These are phyloP conservation scores for Cymbopogon flexuosus DNA, from an alignment of 202 grass and related monocot species.

Conservation along the genomic window DNA sequence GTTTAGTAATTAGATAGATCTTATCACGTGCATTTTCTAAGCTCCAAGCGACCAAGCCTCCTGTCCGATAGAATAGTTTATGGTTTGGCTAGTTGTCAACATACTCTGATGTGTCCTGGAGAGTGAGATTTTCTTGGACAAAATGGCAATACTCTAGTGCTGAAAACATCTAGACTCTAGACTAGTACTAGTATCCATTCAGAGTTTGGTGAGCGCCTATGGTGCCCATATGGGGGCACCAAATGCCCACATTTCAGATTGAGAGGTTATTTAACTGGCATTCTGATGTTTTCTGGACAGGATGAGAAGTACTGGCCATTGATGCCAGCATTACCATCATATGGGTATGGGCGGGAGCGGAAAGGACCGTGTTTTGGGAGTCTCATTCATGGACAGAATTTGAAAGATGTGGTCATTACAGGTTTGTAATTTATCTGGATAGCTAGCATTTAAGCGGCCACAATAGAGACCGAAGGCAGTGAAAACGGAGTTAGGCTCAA, in stretches of 20 bases:
- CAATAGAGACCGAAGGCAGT: no score
- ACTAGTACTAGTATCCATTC: not conserved
- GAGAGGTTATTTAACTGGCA: constrained; percentile 3
- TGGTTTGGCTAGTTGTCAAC: not conserved
- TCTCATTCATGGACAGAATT: constrained; percentile 93
- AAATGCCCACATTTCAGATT: constrained; percentile 6
- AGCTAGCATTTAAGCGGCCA: not conserved
- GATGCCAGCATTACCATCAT: constrained; percentile 80
- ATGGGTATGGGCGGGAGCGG: constrained; percentile 83
- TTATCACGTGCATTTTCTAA: not conserved
- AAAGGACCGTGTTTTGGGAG: constrained; percentile 85
- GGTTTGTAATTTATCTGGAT: constrained; percentile 32
- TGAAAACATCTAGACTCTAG: not conserved
- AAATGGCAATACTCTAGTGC: not conserved
- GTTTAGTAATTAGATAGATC: not conserved
- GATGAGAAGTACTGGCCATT: constrained; percentile 84
- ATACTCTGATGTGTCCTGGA: not conserved
- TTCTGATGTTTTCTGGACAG: constrained; percentile 38
- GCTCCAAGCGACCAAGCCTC: no score
- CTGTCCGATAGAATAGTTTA: not conserved
- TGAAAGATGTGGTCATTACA: constrained; percentile 87
- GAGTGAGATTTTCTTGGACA: not conserved
- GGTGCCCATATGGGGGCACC: not conserved
- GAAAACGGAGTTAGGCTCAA: no score
- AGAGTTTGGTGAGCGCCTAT: not conserved